phyloP scores from a whole-genome alignment of 1,284 basidiomycete genomes.

The Malassezia globosa region DNA sequence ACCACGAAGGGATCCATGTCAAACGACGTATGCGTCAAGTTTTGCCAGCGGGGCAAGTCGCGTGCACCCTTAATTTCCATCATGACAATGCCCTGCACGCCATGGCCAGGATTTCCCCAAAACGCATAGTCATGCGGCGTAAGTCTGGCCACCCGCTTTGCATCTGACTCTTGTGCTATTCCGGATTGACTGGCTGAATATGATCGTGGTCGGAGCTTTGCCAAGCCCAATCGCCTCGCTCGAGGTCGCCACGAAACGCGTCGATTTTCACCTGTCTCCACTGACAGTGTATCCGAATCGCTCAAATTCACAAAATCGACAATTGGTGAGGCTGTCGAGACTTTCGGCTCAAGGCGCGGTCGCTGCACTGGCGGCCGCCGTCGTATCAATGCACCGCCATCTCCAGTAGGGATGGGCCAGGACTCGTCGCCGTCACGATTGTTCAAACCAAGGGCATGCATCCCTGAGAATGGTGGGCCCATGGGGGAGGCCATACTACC shows the following conservation, averaged over 20 bases:
- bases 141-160: too few species aligned
- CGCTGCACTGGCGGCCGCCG: neutral
- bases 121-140: neutral
- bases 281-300: neutral
- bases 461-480: too few species aligned
- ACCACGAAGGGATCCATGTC: conserved; percentile 98
- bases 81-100: conserved; percentile 88
- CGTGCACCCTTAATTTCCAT: conserved; percentile 61
- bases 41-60: conserved; percentile 74
- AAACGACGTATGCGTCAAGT: conserved; percentile 58
- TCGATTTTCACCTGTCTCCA: neutral
- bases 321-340: neutral
- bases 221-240: neutral
- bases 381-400: too few species aligned
- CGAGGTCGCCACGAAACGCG: neutral
- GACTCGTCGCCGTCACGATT: too few species aligned
- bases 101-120: conserved; percentile 50
- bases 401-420: too few species aligned
- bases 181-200: too few species aligned
- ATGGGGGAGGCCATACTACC: neutral
- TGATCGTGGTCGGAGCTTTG: neutral
- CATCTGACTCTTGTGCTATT: too few species aligned
- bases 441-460: too few species aligned
- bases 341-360: neutral
- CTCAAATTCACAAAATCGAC: too few species aligned